Percentiles rank a stretch among this genome's conserved stretches.
These are phyloP conservation scores for Lipomyces lipofer DNA, from an alignment of 805 yeast species.

Conservation along the genomic window DNA sequence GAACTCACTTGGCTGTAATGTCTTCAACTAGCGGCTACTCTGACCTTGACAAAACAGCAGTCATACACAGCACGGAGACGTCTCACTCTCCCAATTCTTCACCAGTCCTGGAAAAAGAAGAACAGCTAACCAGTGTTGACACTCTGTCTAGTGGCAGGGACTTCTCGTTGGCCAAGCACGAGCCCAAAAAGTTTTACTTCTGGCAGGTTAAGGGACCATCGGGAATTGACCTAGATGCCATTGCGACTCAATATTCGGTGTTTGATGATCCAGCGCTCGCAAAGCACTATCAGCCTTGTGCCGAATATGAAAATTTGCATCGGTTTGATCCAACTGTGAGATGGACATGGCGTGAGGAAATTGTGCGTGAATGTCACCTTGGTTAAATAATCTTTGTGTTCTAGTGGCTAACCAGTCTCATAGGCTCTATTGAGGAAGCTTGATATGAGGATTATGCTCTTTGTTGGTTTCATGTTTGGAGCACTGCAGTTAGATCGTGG, in stretches of 20 bases:
- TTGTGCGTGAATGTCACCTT: neutral
- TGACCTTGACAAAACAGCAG: neutral
- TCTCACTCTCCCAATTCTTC: too few species aligned
- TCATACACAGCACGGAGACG: too few species aligned
- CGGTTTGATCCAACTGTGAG: constrained; percentile 58
- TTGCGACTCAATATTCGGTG: constrained; percentile 26
- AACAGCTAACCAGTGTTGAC: neutral
- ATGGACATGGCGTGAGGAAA: constrained; percentile 57
- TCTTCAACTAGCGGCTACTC: neutral
- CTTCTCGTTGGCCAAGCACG: neutral
- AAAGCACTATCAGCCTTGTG: constrained; percentile 14
- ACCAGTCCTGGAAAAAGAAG: neutral
- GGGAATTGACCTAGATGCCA: constrained; percentile 12
- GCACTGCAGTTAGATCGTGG: constrained; percentile 59
- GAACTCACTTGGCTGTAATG: neutral
- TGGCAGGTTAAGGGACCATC: constrained; percentile 13
- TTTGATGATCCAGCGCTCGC: constrained; percentile 24
- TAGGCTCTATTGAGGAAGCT: constrained; percentile 9
- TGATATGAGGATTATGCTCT: constrained; percentile 7
- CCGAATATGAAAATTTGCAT: constrained; percentile 33
- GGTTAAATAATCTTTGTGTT: neutral
- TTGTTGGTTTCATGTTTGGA: constrained; percentile 45
- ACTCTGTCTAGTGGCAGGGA: neutral
- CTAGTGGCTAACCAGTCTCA: neutral
- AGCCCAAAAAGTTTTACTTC: neutral